These are phyloP conservation scores for Coniochaeta hoffmannii DNA, from an alignment of 2,329 filamentous ascomycete species.

Conservation along the genomic window DNA sequence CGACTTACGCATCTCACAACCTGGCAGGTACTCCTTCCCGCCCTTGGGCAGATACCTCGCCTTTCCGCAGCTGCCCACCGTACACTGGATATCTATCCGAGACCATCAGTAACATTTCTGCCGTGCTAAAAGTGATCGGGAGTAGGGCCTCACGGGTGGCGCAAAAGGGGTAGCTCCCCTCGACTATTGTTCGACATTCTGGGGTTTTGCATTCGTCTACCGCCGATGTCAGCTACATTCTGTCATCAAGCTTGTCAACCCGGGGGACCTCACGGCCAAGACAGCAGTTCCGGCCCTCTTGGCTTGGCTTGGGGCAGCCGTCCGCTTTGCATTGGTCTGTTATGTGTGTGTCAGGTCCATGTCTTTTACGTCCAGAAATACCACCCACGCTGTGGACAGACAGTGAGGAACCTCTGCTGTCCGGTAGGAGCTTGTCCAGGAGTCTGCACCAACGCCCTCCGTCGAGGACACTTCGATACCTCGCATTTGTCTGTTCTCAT, in stretches of 20 bases:
- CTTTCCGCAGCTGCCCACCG: conserved; percentile 10
- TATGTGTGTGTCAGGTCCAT: neutral
- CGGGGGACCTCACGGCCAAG: conserved; percentile 9
- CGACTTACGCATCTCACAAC: conserved; percentile 12
- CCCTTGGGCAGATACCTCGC: conserved; percentile 9
- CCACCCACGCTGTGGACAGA: conserved; percentile 12
- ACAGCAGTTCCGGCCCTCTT: conserved; percentile 12
- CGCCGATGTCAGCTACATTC: neutral
- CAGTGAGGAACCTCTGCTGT: neutral
- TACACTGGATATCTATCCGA: conserved; percentile 14
- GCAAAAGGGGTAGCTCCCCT: conserved; percentile 12
- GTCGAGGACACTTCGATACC: conserved; percentile 9
- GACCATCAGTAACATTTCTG: neutral
- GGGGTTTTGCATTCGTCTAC: conserved; percentile 11
- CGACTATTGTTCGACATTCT: conserved; percentile 12
- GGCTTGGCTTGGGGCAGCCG: conserved; percentile 10
- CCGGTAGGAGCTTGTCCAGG: neutral
- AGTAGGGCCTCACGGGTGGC: conserved; percentile 9
- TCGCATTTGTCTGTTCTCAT: conserved; percentile 12
- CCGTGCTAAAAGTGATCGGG: neutral
- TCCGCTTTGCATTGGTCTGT: conserved; percentile 14
- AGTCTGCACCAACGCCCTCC: conserved; percentile 4
- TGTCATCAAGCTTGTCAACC: neutral
- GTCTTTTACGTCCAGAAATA: too few relatives aligned
- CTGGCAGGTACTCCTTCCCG: conserved; percentile 12